Conservation (phyloP, 2,329 filamentous ascomycete species). For the Drechmeria coniospora region DNA sequence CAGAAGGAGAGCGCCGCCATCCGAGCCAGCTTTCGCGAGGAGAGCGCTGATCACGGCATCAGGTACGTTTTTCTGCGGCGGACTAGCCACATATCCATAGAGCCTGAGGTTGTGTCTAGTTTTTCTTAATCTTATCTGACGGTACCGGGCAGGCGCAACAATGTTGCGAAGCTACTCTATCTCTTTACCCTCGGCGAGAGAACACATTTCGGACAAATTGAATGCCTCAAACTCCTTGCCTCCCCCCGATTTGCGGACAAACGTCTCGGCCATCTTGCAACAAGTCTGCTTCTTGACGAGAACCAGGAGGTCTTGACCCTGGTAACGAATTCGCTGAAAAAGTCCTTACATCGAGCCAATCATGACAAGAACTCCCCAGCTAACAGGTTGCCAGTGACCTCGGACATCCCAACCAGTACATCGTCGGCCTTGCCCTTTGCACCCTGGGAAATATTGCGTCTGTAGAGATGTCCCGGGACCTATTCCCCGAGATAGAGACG, state of each 20-base stretch:
- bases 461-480: constrained; percentile 92
- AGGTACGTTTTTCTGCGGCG: too few species aligned
- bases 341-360: constrained; percentile 38
- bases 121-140: constrained; percentile 2
- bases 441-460: constrained; percentile 96
- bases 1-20: constrained; percentile 98
- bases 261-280: constrained; percentile 85
- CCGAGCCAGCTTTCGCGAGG: constrained; percentile 91
- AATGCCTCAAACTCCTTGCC: constrained; percentile 92
- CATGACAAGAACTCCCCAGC: neutral
- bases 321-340: constrained; percentile 95
- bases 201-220: constrained; percentile 97
- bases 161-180: constrained; percentile 95
- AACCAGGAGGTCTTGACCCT: constrained; percentile 96
- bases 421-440: constrained; percentile 89
- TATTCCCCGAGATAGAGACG: constrained; percentile 90
- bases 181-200: constrained; percentile 95
- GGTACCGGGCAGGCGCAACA: constrained; percentile 61
- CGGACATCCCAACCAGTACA: constrained; percentile 94
- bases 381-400: constrained; percentile 51
- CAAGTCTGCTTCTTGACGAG: constrained; percentile 90
- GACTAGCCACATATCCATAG: neutral
- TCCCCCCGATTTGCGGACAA: constrained; percentile 98
- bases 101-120: neutral
- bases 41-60: constrained; percentile 81